Evolutionary conservation across 148 eudicot species (phyloP).

Genomic region (Silene latifolia): DNA sequence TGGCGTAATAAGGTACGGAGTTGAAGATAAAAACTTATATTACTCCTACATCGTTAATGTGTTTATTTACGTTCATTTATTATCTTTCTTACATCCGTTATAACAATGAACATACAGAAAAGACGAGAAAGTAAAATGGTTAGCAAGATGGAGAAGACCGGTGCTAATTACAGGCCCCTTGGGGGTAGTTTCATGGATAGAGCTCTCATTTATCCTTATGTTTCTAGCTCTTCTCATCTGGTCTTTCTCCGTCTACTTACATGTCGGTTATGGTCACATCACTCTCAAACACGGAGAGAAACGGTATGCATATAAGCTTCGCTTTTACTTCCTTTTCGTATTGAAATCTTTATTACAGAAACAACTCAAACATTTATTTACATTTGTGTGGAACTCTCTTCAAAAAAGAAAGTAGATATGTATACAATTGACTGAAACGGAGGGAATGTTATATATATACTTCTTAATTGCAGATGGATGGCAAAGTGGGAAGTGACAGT

Average conservation of each 20-base stretch:
- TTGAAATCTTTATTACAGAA: neutral
- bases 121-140: conserved; percentile 17
- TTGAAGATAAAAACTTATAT: conserved; percentile 5
- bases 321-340: too few relatives aligned
- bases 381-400: too few relatives aligned
- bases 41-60: too few relatives aligned
- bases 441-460: too few relatives aligned
- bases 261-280: conserved; percentile 36
- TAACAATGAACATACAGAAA: conserved; percentile 8
- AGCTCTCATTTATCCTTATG: conserved; percentile 58
- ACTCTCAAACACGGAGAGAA: conserved; percentile 26
- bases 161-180: conserved; percentile 55
- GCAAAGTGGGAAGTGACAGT: conserved; percentile 51
- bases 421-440: too few relatives aligned
- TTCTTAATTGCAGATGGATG: conserved; percentile 63
- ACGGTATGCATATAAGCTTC: conserved; percentile 29
- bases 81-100: too few relatives aligned
- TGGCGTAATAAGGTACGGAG: conserved; percentile 32
- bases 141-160: conserved; percentile 47
- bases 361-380: too few relatives aligned
- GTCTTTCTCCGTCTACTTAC: conserved; percentile 48
- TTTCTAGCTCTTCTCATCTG: conserved; percentile 71
- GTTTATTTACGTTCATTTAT: neutral
- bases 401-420: too few relatives aligned
- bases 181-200: conserved; percentile 68